Base-by-base conservation (phyloP, 2,329 filamentous ascomycete species). In the Trichoderma semiorbis region DNA sequence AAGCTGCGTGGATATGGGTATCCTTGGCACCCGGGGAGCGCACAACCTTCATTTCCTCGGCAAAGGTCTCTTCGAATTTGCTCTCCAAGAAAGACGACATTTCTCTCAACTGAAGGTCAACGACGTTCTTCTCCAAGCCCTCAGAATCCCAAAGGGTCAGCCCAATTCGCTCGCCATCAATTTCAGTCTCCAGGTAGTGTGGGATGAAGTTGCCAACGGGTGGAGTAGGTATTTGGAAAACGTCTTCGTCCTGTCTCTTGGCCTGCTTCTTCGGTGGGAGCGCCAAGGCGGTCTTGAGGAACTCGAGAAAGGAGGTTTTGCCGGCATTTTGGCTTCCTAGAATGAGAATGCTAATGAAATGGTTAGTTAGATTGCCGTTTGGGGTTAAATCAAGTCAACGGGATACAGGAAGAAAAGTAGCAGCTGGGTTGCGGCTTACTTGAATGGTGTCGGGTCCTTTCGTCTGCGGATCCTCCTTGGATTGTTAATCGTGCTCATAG, bases 1-100 rank as follows among this genome's bases (percentile, higher is more conserved):
- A 97, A 69, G 94, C 94, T 75, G 94, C 97, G 80, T 99, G 96
- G 75, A 99, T 97, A 81, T 99, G 96, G 65, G 95, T 98, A 84
- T 99, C 96, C 80, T 94, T 93, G 75, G 93, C 92, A 70, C 95
- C 95, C 30, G 96, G 95, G 68, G 95, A 94, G 77, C 96, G 92
- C 74, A 98, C 87, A 61, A 99, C 95, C 85, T 98, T 98, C 88
- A 97, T 97, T 85, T 99, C 96, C 83, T 99, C 96, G 63, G 90
- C 90, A 80, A 99, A 97, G 0, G 96, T 98, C 78, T 99, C 96
- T 81, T 99, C 95, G 77, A 99, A 99, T 82, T 98, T 98, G 85
- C 92, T 95, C 85, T 99, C 96, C 72, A 99, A 85, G 83, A 99
- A 99, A 10, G 92, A 88, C 39, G 92, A 91, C 85, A 98, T 95